Evolutionary conservation across 352 stramenopile genomes (phyloP).

Genomic region (Pythium chondricola): DNA sequence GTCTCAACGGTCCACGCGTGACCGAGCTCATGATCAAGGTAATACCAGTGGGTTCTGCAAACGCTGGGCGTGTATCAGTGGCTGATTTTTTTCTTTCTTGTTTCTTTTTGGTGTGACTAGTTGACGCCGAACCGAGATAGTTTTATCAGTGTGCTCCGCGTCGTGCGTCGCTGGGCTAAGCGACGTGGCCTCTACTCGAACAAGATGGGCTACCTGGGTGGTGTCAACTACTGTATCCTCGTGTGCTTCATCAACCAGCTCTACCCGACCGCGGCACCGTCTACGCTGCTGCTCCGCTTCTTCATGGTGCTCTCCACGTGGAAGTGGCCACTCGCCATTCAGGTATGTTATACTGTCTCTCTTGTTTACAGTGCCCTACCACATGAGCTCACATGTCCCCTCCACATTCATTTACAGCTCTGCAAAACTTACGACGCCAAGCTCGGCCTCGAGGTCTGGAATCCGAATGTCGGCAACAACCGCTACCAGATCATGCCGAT

Average conservation of each 20-base stretch:
- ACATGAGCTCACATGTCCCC: background rate
- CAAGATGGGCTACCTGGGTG: constrained; percentile 98
- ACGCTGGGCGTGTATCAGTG: too few species aligned
- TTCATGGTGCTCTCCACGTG: constrained; percentile 89
- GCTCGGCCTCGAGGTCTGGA: constrained; percentile 85
- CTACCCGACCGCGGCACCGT: constrained; percentile 80
- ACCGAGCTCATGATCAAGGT: constrained; percentile 90
- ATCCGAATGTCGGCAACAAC: constrained; percentile 82
- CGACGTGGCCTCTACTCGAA: constrained; percentile 97
- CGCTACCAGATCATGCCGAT: constrained; percentile 98
- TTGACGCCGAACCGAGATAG: constrained; percentile 80
- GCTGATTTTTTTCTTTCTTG: constrained; percentile 4
- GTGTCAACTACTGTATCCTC: constrained; percentile 99
- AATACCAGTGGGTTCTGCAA: too few species aligned
- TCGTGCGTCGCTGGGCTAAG: constrained; percentile 87
- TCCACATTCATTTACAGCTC: constrained; percentile 33
- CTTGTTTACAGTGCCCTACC: background rate
- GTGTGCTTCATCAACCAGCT: constrained; percentile 94
- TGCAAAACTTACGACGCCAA: constrained; percentile 86
- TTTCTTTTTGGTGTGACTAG: constrained; percentile 14
- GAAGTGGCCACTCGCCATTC: constrained; percentile 89
- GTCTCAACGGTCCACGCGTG: constrained; percentile 86
- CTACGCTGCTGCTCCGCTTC: constrained; percentile 82
- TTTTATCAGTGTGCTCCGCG: constrained; percentile 85
- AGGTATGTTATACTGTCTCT: constrained; percentile 27